Base-by-base conservation (phyloP, 2,329 filamentous ascomycete genomes). In the Diaporthe eres region DNA sequence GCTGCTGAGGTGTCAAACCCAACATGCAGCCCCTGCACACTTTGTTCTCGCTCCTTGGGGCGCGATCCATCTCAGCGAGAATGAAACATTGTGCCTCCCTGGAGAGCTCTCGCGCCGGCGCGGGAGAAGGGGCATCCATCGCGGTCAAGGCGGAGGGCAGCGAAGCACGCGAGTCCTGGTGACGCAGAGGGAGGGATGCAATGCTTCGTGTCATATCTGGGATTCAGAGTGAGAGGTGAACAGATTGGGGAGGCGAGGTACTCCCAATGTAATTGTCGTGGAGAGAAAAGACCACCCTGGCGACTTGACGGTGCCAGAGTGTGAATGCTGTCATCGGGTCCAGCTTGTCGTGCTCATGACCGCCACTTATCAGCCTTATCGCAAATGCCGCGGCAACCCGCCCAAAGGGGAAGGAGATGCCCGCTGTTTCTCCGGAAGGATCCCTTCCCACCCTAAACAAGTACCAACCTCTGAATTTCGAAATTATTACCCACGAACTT, bases 121-220 rank as follows among this genome's bases (percentile, higher is more conserved):
- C 47, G 37, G 34, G 58, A 44, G 34, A 28, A 22, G n/a, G 19
- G n/a, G 55, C 51, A 44, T 51, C 42, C 44, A 61, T 72, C 34
- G 31, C n/a, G 65, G 47, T 39, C 19, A 25, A 65, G 22, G 42
- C 22, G 12, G 71, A 31, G n/a, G 4, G 57, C 71, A 73, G 58
- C 17, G 58, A 65, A 28, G 71, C 58, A n/a, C 25, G 5, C n/a
- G 58, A 68, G 31, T 55, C 31, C 22, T 68, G 57, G 71, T n/a
- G 58, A 61, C 60, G 71, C 47, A 73, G 71, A 37, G 71, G 58
- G 71, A 65, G 39, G 19, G 58, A 63, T 8, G 71, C n/a, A 17
- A 42, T 44, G 71, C 58, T 73, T 73, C 58, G 71, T 39, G 71
- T 73, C 71, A 73, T 73, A 6, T 73, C 60, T 37, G 4, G 19